A percentile compares a stretch with the other conserved stretches of the same genome.
phyloP scores from a whole-genome alignment of 2,329 filamentous ascomycete genomes.

The Exophiala sp. region DNA sequence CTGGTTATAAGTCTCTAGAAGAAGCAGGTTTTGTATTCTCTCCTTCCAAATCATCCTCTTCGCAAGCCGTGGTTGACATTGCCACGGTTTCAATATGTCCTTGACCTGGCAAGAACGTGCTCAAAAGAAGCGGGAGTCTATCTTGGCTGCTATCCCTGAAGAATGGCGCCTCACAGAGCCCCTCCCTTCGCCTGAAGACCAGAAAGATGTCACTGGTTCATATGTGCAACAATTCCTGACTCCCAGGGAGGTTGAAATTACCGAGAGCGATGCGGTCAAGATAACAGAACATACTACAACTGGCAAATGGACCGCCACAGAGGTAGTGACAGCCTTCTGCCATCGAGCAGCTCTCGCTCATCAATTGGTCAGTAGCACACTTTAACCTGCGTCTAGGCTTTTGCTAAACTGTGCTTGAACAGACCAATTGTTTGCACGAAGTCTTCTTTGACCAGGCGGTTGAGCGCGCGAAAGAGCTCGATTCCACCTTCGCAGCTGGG shows the following conservation, averaged over 20 bases:
- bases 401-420: not conserved
- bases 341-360: conserved; percentile 39
- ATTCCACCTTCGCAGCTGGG: conserved; percentile 39
- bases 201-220: conserved; percentile 52
- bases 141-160: conserved; percentile 51
- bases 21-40: not conserved
- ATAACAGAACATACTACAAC: conserved; percentile 7
- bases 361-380: conserved; percentile 44
- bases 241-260: conserved; percentile 55
- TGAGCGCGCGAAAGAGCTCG: conserved; percentile 57
- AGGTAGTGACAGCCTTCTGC: conserved; percentile 36
- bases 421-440: conserved; percentile 36
- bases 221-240: conserved; percentile 55
- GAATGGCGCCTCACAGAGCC: conserved; percentile 51
- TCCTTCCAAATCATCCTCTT: not conserved
- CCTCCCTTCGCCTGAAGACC: conserved; percentile 47
- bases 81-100: not conserved
- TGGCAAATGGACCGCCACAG: conserved; percentile 3
- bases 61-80: not conserved
- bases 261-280: conserved; percentile 53
- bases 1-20: not conserved
- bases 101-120: conserved; percentile 49
- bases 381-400: conserved; percentile 32
- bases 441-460: conserved; percentile 46
- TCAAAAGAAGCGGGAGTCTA: conserved; percentile 51